phyloP scores from a whole-genome alignment of 305 asterid species.

The Solanum hybrid region DNA sequence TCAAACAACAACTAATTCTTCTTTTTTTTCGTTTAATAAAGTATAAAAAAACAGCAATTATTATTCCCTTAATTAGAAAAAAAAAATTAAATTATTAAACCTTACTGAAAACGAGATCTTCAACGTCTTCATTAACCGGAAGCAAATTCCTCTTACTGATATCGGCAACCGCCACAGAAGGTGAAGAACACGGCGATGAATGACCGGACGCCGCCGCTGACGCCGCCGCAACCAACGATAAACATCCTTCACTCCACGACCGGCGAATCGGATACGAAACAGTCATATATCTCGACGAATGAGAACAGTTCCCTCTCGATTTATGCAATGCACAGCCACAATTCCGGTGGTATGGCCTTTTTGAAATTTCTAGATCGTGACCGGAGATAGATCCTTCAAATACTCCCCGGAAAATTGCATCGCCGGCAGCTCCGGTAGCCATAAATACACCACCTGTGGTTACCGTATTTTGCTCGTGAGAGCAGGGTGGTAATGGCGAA shows the following conservation, averaged over 20 bases:
- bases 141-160: conserved; percentile 22
- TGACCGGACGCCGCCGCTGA: conserved; percentile 16
- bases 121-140: conserved; percentile 17
- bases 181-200: conserved; percentile 17
- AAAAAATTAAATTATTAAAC: neutral
- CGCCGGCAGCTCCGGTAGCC: conserved; percentile 41
- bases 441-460: conserved; percentile 1
- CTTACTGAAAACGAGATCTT: neutral
- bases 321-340: conserved; percentile 52
- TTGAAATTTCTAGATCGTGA: conserved; percentile 29
- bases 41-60: neutral
- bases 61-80: neutral
- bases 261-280: conserved; percentile 41
- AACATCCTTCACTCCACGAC: conserved; percentile 41
- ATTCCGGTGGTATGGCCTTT: conserved; percentile 49
- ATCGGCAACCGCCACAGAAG: conserved; percentile 3
- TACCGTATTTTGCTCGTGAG: neutral
- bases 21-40: neutral
- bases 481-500: neutral
- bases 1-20: neutral
- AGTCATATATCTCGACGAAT: conserved; percentile 6
- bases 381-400: conserved; percentile 38
- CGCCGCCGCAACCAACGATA: conserved; percentile 17
- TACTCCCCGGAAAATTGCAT: conserved; percentile 27
- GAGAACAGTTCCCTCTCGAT: conserved; percentile 25